Evolutionary conservation across 2,329 filamentous ascomycete species (phyloP).

Genomic region (Aschersonia sp.): DNA sequence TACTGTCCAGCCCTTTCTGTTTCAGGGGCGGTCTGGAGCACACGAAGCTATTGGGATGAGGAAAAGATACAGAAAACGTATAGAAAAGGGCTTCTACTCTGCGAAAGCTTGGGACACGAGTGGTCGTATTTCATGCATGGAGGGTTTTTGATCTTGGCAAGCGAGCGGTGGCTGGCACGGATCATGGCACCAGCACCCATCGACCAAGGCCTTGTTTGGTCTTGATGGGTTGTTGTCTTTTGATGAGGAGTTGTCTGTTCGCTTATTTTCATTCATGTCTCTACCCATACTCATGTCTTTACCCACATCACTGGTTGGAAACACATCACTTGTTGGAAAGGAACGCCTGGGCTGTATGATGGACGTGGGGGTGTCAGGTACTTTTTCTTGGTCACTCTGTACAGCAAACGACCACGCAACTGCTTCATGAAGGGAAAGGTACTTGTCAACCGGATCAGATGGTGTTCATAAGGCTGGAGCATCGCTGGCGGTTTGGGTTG

Average conservation of each 20-base stretch:
- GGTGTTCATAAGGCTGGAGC: conserved; percentile 8
- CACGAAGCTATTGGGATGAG: conserved; percentile 28
- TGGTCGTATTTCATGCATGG: conserved; percentile 19
- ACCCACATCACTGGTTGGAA: no score
- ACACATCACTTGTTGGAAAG: no score
- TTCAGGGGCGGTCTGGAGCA: conserved; percentile 17
- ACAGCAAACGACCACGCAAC: neutral
- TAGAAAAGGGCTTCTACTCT: conserved; percentile 24
- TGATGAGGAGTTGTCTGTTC: conserved; percentile 10
- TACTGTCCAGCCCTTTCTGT: conserved; percentile 6
- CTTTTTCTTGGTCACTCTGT: conserved; percentile 8
- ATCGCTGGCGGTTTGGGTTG: conserved; percentile 7
- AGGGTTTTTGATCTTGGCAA: no score
- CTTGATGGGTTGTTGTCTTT: conserved; percentile 5
- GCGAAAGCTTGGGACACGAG: conserved; percentile 8
- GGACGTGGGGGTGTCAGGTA: neutral
- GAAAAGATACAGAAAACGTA: conserved; percentile 23
- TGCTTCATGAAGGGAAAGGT: conserved; percentile 1
- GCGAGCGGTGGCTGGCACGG: conserved; percentile 14
- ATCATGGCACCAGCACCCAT: no score
- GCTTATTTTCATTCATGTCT: conserved; percentile 7
- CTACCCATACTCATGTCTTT: conserved; percentile 11
- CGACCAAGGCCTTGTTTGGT: no score
- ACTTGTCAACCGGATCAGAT: conserved; percentile 6
- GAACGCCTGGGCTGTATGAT: no score